Evolutionary conservation across 2,329 filamentous ascomycete genomes (phyloP), one percentile per base, ranked within the genome.

Genomic region (Trichoderma cornu-damae): DNA sequence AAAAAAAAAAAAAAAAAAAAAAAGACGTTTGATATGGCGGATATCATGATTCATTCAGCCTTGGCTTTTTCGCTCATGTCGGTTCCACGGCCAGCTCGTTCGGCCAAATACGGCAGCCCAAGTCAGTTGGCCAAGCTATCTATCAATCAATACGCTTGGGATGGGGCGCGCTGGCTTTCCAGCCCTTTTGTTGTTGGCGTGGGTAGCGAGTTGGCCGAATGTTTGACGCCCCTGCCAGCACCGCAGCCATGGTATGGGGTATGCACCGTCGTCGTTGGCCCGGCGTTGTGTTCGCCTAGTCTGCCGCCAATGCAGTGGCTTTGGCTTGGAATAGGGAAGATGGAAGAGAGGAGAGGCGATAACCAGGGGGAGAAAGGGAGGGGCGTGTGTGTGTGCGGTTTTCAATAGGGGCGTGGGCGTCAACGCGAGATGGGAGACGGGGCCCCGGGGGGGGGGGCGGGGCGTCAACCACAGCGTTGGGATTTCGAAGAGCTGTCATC

Each of bases 141-240:
- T 24, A 22, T 48, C 30, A n/a, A 34, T 34, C 11, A 48, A 24
- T 35, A 32, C 43, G 38, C 43, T 30, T n/a, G n/a, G n/a, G n/a
- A n/a, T n/a, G n/a, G n/a, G 26, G 38, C 18, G 30, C 32, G 38
- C 20, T 52, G 24, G 18, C 16, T 43, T n/a, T n/a, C n/a, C n/a
- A 43, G 38, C 28, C n/a, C 11, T 20, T 7, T 16, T 3, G 30
- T 24, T 16, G 32, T 49, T 49, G 32, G 24, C 34, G n/a, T n/a
- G n/a, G n/a, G n/a, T n/a, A n/a, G n/a, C n/a, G n/a, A n/a, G n/a
- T n/a, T n/a, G n/a, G n/a, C n/a, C n/a, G n/a, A 32, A 24, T 32
- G 26, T 20, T 52, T 43, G 26, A 52, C 51, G 40, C 42, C 42
- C 42, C 51, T 54, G 22, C 51, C 51, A 54, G 51, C 42, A 54